Evolutionary conservation across 495 filamentous ascomycete species (phyloP), one percentile per base, ranked within the genome.

Genomic region (Parachaetomium inaequale): DNA sequence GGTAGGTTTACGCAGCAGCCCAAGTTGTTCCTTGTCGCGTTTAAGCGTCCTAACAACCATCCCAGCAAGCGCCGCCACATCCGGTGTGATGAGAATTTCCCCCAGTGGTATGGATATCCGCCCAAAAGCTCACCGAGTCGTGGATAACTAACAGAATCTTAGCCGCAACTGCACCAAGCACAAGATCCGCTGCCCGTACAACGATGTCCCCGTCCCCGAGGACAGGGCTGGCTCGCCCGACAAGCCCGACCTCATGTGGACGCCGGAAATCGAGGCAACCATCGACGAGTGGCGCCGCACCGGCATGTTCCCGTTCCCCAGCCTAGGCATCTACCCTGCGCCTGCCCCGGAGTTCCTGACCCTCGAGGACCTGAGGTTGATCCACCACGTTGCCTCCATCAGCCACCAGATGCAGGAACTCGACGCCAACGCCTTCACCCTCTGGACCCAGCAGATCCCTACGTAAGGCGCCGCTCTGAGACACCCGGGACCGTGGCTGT

Each of bases 91-190:
- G 95, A 98, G 75, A 96, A 83, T 62, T 96, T 93, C 68, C 94
- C 95, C 25, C 94, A 98, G 85, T 98, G 94, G 93, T 97, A 82
- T 40, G 61, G 2, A 26, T 14, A 3, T 65, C 81, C 75, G 12
- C n/a, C 8, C 29, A 12, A 26, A 6, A 21, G 57, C 43, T 32
- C 38, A 42, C 36, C 36, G 3, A 46, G 42, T 15, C 55, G 56
- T 26, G 19, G 43, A 43, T 17, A 54, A 51, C 76, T 81, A 58
- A 80, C 67, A 36, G 40, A 51, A 1, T 56, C 31, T 14, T 67
- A 98, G 93, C 78, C 91, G 91, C 63, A 98, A 98, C 76, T 98
- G 94, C 76, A 96, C 93, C 57, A 98, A 98, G 74, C 94, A 98
- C 75, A 96, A 96, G 78, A 93, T 95, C 67, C 87, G 92, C 70